Conservation (phyloP, 495 filamentous ascomycete species). For the Polyplosphaeria fusca region DNA sequence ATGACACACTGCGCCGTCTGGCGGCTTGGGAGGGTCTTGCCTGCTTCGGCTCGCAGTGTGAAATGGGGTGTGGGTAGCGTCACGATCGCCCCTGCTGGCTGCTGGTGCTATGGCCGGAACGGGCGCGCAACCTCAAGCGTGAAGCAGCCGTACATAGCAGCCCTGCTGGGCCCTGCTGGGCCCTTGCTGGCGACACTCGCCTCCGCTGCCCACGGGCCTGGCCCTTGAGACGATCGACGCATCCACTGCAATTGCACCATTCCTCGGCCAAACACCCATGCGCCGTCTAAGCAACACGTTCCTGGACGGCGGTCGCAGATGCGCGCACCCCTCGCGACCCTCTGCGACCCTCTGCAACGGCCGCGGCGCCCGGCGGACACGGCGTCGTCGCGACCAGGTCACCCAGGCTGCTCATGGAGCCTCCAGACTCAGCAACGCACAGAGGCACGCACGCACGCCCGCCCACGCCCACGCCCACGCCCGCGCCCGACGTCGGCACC, state of each 20-base stretch:
- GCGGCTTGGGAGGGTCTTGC: constrained; percentile 26
- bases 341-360: not conserved
- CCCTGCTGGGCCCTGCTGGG: too few relatives aligned
- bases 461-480: not conserved
- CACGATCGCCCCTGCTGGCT: constrained; percentile 19
- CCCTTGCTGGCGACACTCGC: constrained; percentile 15
- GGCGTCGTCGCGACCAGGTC: too few relatives aligned
- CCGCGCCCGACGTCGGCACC: not conserved
- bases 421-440: not conserved
- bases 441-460: not conserved
- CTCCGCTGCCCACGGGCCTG: constrained; percentile 19
- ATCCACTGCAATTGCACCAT: constrained; percentile 52
- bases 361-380: too few relatives aligned
- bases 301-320: not conserved
- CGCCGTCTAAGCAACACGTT: not conserved
- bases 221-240: constrained; percentile 31
- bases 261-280: not conserved
- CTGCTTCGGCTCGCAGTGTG: constrained; percentile 17
- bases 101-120: constrained; percentile 6
- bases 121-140: constrained; percentile 8
- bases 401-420: too few relatives aligned
- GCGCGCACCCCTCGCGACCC: not conserved
- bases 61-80: constrained; percentile 7
- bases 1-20: constrained; percentile 28
- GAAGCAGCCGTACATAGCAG: too few relatives aligned